phyloP scores from a whole-genome alignment of 257 asterid genomes.

The Solanum okadae region DNA sequence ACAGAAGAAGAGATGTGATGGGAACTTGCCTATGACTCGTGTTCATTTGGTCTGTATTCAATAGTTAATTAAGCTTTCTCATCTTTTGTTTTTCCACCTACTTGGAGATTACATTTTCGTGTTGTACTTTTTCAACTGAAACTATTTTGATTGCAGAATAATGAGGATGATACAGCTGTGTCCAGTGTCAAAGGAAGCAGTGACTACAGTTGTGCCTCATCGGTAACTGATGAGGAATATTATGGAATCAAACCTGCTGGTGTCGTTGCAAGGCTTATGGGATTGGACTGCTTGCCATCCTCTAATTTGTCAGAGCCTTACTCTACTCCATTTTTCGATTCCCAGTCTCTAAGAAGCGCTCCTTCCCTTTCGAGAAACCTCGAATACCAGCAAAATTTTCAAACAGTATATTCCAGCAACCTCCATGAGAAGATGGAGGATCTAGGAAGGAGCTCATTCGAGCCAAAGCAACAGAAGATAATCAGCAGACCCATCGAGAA shows the following conservation, averaged over 20 bases:
- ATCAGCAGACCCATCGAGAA: slow-evolving; percentile 49
- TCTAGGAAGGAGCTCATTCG: slow-evolving; percentile 10
- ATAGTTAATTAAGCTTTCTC: background rate
- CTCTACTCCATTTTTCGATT: slow-evolving; percentile 43
- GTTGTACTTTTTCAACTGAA: background rate
- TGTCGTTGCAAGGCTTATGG: slow-evolving; percentile 97
- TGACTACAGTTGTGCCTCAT: slow-evolving; percentile 72
- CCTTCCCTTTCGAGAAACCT: slow-evolving; percentile 19
- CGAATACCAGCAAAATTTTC: slow-evolving; percentile 26
- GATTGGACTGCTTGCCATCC: slow-evolving; percentile 76
- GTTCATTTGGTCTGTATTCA: slow-evolving; percentile 39
- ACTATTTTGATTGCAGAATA: slow-evolving; percentile 25
- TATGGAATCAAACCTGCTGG: slow-evolving; percentile 50
- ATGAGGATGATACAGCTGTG: slow-evolving; percentile 48
- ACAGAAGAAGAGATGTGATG: slow-evolving; percentile 71
- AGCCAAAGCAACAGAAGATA: slow-evolving; percentile 26
- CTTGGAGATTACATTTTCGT: background rate
- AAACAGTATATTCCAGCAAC: slow-evolving; percentile 23
- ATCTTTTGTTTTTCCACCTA: background rate
- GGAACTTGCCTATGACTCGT: slow-evolving; percentile 52
- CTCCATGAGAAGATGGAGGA: slow-evolving; percentile 13
- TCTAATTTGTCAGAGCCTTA: slow-evolving; percentile 34
- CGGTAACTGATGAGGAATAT: slow-evolving; percentile 64
- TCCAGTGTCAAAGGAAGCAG: slow-evolving; percentile 59
- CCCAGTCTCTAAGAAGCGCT: slow-evolving; percentile 43